These are phyloP conservation scores for Selenicereus undatus DNA, from an alignment of 148 eudicot genomes.

Conservation along the genomic window DNA sequence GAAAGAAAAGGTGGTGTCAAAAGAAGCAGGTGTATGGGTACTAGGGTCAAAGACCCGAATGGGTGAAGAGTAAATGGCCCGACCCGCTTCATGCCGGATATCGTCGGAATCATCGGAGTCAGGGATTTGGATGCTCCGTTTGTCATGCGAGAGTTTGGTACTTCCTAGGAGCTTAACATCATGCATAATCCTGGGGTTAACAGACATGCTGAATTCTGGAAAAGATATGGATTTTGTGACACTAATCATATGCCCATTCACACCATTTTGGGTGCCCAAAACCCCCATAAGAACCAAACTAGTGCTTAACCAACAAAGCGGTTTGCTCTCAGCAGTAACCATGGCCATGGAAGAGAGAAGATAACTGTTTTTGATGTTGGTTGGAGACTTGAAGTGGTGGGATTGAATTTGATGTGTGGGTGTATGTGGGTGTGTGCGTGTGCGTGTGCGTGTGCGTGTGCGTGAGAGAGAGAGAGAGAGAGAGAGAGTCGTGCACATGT, in stretches of 20 bases:
- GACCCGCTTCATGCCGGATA: conserved; percentile 53
- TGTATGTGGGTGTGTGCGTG: too few relatives aligned
- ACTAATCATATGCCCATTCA: conserved; percentile 29
- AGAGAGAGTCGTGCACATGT: neutral
- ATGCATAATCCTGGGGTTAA: conserved; percentile 30
- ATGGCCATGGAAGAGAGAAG: neutral
- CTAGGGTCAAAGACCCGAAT: conserved; percentile 63
- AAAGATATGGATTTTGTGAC: conserved; percentile 59
- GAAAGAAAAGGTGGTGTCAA: conserved; percentile 64
- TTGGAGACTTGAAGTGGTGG: neutral
- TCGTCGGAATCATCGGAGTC: conserved; percentile 27
- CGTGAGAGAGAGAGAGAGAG: neutral
- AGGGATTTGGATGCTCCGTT: conserved; percentile 55
- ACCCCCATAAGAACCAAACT: conserved; percentile 1
- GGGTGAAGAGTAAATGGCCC: conserved; percentile 60
- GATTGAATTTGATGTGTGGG: neutral
- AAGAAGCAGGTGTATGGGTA: conserved; percentile 55
- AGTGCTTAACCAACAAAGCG: conserved; percentile 11
- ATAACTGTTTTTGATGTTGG: neutral
- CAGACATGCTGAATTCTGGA: conserved; percentile 35
- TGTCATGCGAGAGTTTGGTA: conserved; percentile 38
- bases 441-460: neutral
- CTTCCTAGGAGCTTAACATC: conserved; percentile 67
- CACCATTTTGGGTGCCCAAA: conserved; percentile 11
- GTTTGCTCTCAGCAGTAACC: conserved; percentile 1